Evolutionary conservation across 2,329 filamentous ascomycete species (phyloP).

Genomic region (Seiridium unicorne): DNA sequence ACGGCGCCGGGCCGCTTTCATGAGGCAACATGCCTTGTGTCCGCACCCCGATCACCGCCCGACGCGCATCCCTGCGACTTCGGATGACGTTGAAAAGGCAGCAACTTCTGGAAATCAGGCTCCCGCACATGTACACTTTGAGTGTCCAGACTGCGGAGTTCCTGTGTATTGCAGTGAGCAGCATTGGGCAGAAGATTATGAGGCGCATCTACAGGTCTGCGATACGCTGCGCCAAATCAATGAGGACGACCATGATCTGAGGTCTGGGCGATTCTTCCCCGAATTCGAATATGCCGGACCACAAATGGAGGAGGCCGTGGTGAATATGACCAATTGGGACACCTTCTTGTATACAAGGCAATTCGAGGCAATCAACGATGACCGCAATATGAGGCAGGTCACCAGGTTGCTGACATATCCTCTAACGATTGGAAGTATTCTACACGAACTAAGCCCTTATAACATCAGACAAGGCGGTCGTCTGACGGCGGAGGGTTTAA

Average conservation of each 20-base stretch:
- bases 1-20: conserved; percentile 81
- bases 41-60: conserved; percentile 85
- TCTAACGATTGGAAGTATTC: conserved; percentile 82
- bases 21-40: conserved; percentile 90
- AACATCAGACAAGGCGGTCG: conserved; percentile 71
- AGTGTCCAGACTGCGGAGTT: conserved; percentile 94
- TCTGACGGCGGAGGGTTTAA: conserved; percentile 83
- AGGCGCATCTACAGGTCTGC: conserved; percentile 87
- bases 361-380: conserved; percentile 87
- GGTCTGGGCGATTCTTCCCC: conserved; percentile 85
- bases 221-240: conserved; percentile 91
- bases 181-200: conserved; percentile 96
- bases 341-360: conserved; percentile 92
- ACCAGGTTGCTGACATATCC: conserved; percentile 94
- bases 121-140: conserved; percentile 83
- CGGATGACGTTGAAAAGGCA: conserved; percentile 63
- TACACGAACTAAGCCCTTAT: conserved; percentile 95
- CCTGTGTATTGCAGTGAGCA: conserved; percentile 92
- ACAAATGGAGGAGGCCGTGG: conserved; percentile 86
- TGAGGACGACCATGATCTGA: conserved; percentile 94
- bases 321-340: conserved; percentile 99
- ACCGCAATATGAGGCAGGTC: conserved; percentile 87
- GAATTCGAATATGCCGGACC: conserved; percentile 90
- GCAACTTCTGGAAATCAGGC: conserved; percentile 54
- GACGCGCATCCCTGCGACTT: conserved; percentile 65